Conservation (phyloP, 2,329 filamentous ascomycete species). For the Coniochaeta hoffmannii region DNA sequence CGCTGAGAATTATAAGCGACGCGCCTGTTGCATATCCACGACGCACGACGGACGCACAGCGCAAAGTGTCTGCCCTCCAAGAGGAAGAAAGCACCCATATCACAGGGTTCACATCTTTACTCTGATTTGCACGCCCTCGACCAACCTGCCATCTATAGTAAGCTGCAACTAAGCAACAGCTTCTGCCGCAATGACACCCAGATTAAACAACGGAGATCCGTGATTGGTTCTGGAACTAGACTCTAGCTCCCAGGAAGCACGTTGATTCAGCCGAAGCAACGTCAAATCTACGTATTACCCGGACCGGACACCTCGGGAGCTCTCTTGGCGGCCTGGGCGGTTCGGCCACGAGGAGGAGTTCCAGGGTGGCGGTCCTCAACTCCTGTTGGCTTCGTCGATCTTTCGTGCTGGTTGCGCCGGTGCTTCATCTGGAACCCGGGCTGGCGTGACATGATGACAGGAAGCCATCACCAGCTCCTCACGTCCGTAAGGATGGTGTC, state of each 20-base stretch:
- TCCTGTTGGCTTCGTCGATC: not conserved
- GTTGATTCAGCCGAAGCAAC: conserved; percentile 1
- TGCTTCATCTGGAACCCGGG: not conserved
- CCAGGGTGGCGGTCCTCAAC: not conserved
- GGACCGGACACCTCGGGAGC: not conserved
- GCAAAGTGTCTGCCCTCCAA: no score
- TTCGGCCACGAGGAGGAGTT: not conserved
- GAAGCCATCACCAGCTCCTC: not conserved
- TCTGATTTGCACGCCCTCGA: not conserved
- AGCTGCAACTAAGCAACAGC: not conserved
- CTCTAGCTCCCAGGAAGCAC: not conserved
- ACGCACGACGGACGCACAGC: no score
- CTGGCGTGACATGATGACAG: not conserved
- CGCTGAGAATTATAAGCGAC: not conserved
- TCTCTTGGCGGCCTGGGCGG: not conserved
- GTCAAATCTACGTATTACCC: not conserved
- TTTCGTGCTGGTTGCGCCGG: not conserved
- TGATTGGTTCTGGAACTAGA: not conserved
- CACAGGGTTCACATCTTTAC: not conserved
- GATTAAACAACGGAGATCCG: not conserved
- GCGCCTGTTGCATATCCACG: not conserved
- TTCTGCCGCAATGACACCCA: conserved; percentile 1
- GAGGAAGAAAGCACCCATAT: not conserved
- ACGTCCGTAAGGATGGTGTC: not conserved
- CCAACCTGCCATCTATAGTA: not conserved